Evolutionary conservation across 371 early-diverging fungal genomes (phyloP), one percentile per base, ranked within the genome.

Genomic region (Mortierella sp.): DNA sequence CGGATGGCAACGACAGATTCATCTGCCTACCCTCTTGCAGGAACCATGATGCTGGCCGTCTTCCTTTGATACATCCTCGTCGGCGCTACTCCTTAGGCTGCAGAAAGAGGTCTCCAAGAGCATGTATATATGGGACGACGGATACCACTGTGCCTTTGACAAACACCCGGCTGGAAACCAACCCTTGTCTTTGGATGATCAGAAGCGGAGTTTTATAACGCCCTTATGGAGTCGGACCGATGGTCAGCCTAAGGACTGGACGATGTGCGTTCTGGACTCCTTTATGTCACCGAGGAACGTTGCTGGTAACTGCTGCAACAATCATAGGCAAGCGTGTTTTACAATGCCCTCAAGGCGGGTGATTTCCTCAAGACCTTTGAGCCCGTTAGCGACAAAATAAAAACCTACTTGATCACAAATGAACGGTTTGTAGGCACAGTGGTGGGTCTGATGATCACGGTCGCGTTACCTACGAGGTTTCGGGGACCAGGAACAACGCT

Each of bases 81-180:
- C 58, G 0, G 26, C n/a, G 4, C 1, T 57, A 10, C 58, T 57
- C 58, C 58, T 26, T 4, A 9, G 26, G 13, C 58, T 57, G 11
- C n/a, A 57, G 28, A n/a, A 57, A n/a, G 26, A 57, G 10, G 26
- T n/a, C 3, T 11, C 58, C 13, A 26, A n/a, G 4, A 57, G 21
- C 3, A 57, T 57, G 5, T 38, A 5, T 38, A 5, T 38, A 3
- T 38, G 42, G 42, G 58, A 26, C 58, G 58, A 57, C n/a, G 58
- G 58, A 13, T 57, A 57, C 28, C 26, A 26, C 58, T 57, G n/a
- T 21, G 58, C 58, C 58, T 57, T 57, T 26, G 58, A 57, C 58
- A n/a, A 38, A 42, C 47, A 57, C 1, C 68, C n/a, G n/a, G 52
- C 52, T 81, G 28, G 92, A 93, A n/a, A 89, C 92, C 48, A 89